Base-by-base conservation (phyloP, 345 rosid genomes). In the Luvunga scandens region DNA sequence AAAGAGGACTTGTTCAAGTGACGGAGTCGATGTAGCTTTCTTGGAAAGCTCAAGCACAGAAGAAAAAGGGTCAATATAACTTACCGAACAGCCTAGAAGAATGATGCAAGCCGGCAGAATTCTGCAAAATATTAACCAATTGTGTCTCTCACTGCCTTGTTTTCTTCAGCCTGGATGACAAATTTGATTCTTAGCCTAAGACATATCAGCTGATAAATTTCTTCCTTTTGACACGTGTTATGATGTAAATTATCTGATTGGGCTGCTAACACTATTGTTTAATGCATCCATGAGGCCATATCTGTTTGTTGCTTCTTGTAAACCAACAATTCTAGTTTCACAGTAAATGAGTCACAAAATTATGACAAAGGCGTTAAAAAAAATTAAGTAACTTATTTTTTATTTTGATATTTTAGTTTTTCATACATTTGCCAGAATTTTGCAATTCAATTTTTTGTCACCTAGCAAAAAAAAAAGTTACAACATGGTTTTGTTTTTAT, bases 11-110 rank as follows among this genome's bases (percentile, higher is more conserved):
- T 34, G 66, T 48, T 69, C 64, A 72, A 69, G 28, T 12, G 36
- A 56, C 9, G 16, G 24, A 33, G 24, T 7, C 75, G 39, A 64
- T 72, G 80, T 56, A 66, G 38, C 14, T 66, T 77, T 30, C 83
- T 13, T 66, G 53, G 80, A 72, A 76, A 71, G 18, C 4, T 56
- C 61, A 61, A 38, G 22, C 36, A 38, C 48, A 5, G 30, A 63
- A 71, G 9, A 36, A 21, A 31, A 33, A 9, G 45, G 60, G 27
- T 24, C 77, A 76, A 25, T 28, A 24, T 50, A 71, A 50, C 1
- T 18, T 50, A 1, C 0, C 9, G 57, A 48, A 9, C 61, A 48
- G 16, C 16, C 7, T 28, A 48, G 31, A 33, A 48, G 14, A 69
- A 27, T 7, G 19, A 19, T 0, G 69, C 77, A 18, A 39, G 70